A percentile compares a stretch with the other conserved stretches of the same genome.
Conservation (phyloP, 768 basidiomycete species). For the Amanita polypyramis region DNA sequence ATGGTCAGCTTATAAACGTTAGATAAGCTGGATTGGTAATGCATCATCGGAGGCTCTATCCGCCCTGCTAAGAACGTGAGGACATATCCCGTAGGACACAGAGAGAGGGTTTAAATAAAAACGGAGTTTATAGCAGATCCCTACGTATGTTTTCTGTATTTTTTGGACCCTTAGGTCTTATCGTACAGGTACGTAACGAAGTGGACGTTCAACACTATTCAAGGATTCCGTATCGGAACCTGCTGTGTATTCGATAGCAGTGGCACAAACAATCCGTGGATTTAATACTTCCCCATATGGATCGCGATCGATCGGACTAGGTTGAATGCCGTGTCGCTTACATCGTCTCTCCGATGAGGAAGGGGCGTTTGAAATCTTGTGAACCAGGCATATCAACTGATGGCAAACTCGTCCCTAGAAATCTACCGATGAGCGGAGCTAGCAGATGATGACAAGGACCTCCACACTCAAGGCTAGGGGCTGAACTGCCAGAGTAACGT, state of each 20-base stretch:
- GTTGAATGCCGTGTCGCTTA: conserved; percentile 26
- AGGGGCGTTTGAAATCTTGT: conserved; percentile 14
- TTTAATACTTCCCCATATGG: not conserved
- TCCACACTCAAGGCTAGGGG: conserved; percentile 6
- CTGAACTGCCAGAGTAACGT: conserved; percentile 20
- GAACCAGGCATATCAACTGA: conserved; percentile 9
- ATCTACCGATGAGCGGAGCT: conserved; percentile 24
- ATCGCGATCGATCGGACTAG: conserved; percentile 16
- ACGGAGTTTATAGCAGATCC: too few relatives aligned
- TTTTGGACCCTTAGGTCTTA: too few relatives aligned
- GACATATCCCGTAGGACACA: too few relatives aligned
- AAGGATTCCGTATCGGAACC: too few relatives aligned
- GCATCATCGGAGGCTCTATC: not conserved
- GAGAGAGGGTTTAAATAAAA: too few relatives aligned
- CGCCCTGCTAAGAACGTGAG: too few relatives aligned
- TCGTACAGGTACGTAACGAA: too few relatives aligned
- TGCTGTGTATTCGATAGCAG: too few relatives aligned
- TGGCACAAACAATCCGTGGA: not conserved
- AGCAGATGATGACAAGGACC: conserved; percentile 13
- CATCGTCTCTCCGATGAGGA: conserved; percentile 29
- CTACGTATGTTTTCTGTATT: too few relatives aligned
- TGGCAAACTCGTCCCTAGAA: conserved; percentile 20
- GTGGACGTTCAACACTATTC: too few relatives aligned
- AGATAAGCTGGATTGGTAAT: not conserved
- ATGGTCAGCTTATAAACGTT: not conserved